A percentile compares a stretch with the other conserved stretches of the same genome.
phyloP scores from a whole-genome alignment of 495 filamentous ascomycete species.

The Podospora comata region DNA sequence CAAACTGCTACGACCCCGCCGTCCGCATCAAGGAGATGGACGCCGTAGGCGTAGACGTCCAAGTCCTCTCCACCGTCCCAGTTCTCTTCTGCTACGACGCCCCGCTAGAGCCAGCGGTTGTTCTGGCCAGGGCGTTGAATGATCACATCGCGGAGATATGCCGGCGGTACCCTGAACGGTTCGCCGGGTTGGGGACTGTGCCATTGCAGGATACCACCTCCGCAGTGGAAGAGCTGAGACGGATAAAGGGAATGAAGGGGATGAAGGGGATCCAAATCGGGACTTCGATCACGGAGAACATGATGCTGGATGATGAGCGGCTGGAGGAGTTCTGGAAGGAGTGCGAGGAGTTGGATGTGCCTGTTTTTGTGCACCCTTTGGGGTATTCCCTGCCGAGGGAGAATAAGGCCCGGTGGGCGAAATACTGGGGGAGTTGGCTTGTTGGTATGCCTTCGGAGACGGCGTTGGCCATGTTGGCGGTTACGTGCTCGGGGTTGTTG shows the following conservation, averaged over 20 bases:
- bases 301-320: slow-evolving; percentile 22
- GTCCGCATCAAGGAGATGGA: slow-evolving; percentile 30
- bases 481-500: slow-evolving; percentile 26
- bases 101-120: slow-evolving; percentile 13
- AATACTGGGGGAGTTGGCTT: slow-evolving; percentile 28
- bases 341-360: slow-evolving; percentile 24
- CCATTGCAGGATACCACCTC: slow-evolving; percentile 52
- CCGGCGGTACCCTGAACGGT: slow-evolving; percentile 11
- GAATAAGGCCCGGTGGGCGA: slow-evolving; percentile 23
- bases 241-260: slow-evolving; percentile 9
- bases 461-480: slow-evolving; percentile 29
- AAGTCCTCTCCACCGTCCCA: slow-evolving; percentile 32
- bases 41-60: slow-evolving; percentile 30
- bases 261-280: slow-evolving; percentile 31
- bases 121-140: slow-evolving; percentile 26
- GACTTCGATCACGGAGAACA: slow-evolving; percentile 18
- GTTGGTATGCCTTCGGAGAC: slow-evolving; percentile 35
- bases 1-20: slow-evolving; percentile 26
- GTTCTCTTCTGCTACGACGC: slow-evolving; percentile 34
- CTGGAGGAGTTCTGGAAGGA: slow-evolving; percentile 27
- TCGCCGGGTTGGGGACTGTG: slow-evolving; percentile 28
- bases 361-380: slow-evolving; percentile 31
- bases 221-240: slow-evolving; percentile 61
- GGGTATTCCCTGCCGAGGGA: slow-evolving; percentile 29
- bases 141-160: slow-evolving; percentile 24